Conservation (phyloP, 2,329 filamentous ascomycete species). For the Arachnopeziza araneosa region DNA sequence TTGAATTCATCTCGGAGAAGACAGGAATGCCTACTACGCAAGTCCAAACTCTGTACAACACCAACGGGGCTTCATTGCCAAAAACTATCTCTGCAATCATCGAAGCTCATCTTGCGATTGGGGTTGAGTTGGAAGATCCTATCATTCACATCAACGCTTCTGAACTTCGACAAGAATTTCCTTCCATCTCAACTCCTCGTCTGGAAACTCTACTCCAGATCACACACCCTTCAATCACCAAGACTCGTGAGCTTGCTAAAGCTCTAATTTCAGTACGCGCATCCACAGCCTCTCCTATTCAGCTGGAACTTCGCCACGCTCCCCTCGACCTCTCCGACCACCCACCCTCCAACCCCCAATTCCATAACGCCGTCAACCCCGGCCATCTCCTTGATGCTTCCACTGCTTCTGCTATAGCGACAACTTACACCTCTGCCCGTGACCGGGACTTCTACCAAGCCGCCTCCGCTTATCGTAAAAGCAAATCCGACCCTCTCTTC, state of each 20-base stretch:
- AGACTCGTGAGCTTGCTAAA: constrained; percentile 54
- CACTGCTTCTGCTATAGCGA: constrained; percentile 8
- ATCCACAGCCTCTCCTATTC: constrained; percentile 14
- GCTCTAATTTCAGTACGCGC: constrained; percentile 37
- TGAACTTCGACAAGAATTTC: constrained; percentile 50
- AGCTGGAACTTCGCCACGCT: constrained; percentile 26
- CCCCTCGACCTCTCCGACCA: constrained; percentile 13
- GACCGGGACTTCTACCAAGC: constrained; percentile 50
- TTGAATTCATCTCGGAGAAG: constrained; percentile 54
- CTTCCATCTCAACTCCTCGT: constrained; percentile 41
- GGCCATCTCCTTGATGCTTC: constrained; percentile 6
- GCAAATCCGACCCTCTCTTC: constrained; percentile 67
- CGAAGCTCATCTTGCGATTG: constrained; percentile 21
- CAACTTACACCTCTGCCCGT: constrained; percentile 13
- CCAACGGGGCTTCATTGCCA: constrained; percentile 49
- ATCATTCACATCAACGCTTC: constrained; percentile 42
- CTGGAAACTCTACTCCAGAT: constrained; percentile 49
- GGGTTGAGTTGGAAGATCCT: constrained; percentile 38
- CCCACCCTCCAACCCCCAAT: background rate
- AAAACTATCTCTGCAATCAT: constrained; percentile 48
- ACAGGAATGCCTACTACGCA: constrained; percentile 41
- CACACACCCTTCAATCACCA: constrained; percentile 49
- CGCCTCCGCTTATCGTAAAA: constrained; percentile 50
- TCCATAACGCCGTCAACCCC: constrained; percentile 6
- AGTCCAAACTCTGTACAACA: constrained; percentile 55